phyloP scores from a whole-genome alignment of 2,329 filamentous ascomycete species.

The Coniochaeta sp. region DNA sequence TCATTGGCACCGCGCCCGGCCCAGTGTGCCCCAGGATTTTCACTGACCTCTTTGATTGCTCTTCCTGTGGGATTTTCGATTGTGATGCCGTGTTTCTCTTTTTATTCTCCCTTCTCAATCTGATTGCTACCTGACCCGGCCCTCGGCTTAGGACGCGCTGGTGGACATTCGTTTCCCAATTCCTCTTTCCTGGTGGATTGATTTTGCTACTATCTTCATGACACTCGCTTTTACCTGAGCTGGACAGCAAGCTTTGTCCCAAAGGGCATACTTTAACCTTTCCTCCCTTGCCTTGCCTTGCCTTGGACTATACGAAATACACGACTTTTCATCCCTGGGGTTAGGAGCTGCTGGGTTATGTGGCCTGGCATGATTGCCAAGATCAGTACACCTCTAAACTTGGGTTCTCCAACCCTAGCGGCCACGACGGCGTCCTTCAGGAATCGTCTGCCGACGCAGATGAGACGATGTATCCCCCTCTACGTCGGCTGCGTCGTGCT shows the following conservation, averaged over 20 bases:
- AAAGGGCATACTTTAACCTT: neutral
- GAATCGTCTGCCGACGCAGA: conserved; percentile 35
- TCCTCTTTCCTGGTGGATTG: neutral
- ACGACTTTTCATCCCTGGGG: neutral
- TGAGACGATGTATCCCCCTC: conserved; percentile 37
- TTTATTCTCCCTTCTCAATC: neutral
- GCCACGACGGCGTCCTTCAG: conserved; percentile 28
- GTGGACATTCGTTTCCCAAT: conserved; percentile 1
- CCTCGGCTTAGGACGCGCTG: neutral
- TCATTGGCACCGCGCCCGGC: neutral
- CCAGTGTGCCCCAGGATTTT: neutral
- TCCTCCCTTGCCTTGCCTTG: neutral
- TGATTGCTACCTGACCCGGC: neutral
- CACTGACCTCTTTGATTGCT: neutral
- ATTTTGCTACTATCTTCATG: neutral
- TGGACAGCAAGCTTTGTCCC: neutral
- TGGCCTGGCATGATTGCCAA: conserved; percentile 18
- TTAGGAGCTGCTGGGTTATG: neutral
- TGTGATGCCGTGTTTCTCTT: neutral
- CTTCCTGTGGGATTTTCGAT: neutral
- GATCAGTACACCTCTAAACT: conserved; percentile 16
- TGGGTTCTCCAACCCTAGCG: conserved; percentile 28
- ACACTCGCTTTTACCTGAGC: neutral
- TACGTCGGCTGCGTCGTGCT: conserved; percentile 35
- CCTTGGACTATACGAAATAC: neutral